Base-by-base conservation (phyloP, 805 yeast species). In the Priceomyces carsonii region DNA sequence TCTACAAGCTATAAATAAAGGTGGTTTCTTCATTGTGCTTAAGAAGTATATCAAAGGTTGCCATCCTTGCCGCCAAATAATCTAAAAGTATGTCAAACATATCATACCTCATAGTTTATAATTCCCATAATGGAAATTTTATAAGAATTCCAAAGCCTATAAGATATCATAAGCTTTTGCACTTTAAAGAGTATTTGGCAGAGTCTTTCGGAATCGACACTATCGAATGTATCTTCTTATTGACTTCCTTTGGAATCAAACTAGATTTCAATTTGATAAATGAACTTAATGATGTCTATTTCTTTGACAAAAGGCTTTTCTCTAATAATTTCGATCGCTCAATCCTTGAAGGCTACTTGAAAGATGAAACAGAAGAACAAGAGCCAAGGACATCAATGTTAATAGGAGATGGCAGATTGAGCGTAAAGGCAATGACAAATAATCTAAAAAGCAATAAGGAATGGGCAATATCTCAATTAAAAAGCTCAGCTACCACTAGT, bases 191-290 rank as follows among this genome's bases (percentile, higher is more conserved):
- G 5, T 59, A 46, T 33, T 22, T 68, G 8, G 45, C 43, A 23
- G 63, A 60, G 33, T 35, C 52, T 21, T 61, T 67, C 33, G 43
- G 53, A 3, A 46, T 55, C 10, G 59, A 48, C 13, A 43, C 43
- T 27, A 35, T 33, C 1, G 70, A 61, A 10, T 53, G 63, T 40
- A 43, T 67, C n/a, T 66, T 83, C 44, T 59, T 84, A 9, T 57
- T 84, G 24, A 71, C 88, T 2, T 77, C 88, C 1, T 80, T 74
- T 53, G 90, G 90, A 0, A 69, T 77, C 29, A 78, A 75, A 47
- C 62, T 84, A 43, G 79, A 75, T 53, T 73, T 64, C 52, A 69
- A 66, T 49, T 69, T 67, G 69, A 65, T 69, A 29, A 63, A 75
- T 44, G 81, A 77, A 39, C 54, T 73, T 19, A 64, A 62, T 34